phyloP scores from a whole-genome alignment of 257 asterid species.

The Scutellaria barbata region DNA sequence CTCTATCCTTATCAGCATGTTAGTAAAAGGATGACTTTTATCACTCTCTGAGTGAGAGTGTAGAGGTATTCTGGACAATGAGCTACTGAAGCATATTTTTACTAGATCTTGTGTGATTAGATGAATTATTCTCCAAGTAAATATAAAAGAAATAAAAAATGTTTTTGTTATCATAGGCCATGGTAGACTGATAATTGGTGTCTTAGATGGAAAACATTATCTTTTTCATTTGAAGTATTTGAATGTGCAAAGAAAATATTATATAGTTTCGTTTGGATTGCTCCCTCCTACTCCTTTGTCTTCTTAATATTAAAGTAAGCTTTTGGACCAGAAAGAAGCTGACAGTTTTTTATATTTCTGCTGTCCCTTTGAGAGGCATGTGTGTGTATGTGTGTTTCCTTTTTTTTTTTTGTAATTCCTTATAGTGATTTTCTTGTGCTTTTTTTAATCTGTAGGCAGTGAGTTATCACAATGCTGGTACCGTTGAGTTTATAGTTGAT shows the following conservation, averaged over 20 bases:
- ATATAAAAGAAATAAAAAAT: not conserved
- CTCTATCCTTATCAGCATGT: not conserved
- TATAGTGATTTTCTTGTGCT: constrained; percentile 34
- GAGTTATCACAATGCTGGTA: constrained; percentile 88
- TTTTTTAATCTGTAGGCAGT: constrained; percentile 71
- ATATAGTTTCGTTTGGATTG: not conserved
- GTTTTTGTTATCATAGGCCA: not conserved
- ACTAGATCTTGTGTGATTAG: not conserved
- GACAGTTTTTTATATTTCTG: not conserved
- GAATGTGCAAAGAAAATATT: constrained; percentile 22
- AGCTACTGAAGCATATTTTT: not conserved
- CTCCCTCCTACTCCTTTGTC: not conserved
- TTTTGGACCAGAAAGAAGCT: constrained; percentile 19
- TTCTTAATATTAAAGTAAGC: not conserved
- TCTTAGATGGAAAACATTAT: not conserved
- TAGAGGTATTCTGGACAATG: not conserved
- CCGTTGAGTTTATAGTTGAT: constrained; percentile 96
- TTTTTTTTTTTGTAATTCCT: not conserved
- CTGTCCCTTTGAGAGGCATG: not conserved
- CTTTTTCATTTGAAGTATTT: constrained; percentile 16
- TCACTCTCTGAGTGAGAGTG: constrained; percentile 2
- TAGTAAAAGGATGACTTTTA: not conserved
- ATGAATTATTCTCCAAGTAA: not conserved
- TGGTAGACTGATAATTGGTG: constrained; percentile 18
- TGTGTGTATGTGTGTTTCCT: not conserved